Evolutionary conservation across 1,284 basidiomycete genomes (phyloP).

Genomic region (Lignosus rhinocerotis): DNA sequence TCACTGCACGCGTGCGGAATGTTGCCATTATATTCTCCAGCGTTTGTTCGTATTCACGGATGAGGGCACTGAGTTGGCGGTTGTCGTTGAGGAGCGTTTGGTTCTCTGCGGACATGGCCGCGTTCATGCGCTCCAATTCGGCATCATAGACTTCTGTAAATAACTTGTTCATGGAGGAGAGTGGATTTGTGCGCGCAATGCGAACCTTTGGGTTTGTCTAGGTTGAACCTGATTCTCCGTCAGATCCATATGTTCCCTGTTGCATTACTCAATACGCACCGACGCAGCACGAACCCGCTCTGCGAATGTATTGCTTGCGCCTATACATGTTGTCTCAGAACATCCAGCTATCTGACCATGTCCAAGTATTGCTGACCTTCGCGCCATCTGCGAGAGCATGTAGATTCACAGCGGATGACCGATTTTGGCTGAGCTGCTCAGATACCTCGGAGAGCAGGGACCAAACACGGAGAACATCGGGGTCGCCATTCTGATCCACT

Average conservation of each 20-base stretch:
- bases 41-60: conserved; percentile 97
- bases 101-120: conserved; percentile 83
- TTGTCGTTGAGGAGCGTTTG: conserved; percentile 90
- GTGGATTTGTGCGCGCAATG: not conserved
- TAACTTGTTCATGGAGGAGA: not conserved
- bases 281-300: conserved; percentile 90
- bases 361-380: conserved; percentile 56
- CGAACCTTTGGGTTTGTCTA: conserved; percentile 86
- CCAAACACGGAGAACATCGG: conserved; percentile 71
- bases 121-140: conserved; percentile 92
- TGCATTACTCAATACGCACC: conserved; percentile 43
- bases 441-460: conserved; percentile 74
- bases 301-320: conserved; percentile 68
- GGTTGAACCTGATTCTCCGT: conserved; percentile 67
- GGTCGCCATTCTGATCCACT: conserved; percentile 42
- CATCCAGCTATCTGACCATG: not conserved
- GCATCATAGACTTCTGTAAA: conserved; percentile 83
- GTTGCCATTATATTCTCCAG: conserved; percentile 94
- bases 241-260: not conserved
- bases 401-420: conserved; percentile 56
- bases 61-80: conserved; percentile 86
- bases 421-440: conserved; percentile 84
- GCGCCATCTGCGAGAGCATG: conserved; percentile 72
- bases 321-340: conserved; percentile 34
- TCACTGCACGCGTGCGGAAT: conserved; percentile 89